These are phyloP conservation scores for Fagus sylvatica DNA, from an alignment of 306 rosid genomes.

Conservation along the genomic window DNA sequence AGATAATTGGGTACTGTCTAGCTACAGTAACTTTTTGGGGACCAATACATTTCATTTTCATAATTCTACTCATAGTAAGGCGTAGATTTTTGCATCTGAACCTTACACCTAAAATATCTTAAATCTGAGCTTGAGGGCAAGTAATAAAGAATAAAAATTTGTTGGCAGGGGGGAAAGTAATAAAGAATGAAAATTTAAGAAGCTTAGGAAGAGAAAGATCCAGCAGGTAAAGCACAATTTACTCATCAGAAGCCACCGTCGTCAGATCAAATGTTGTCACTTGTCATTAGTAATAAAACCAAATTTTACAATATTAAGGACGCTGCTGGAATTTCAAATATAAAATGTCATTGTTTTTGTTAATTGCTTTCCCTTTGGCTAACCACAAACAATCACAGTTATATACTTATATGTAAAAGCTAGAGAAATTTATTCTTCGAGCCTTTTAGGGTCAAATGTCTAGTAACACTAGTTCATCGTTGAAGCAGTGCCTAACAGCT, in stretches of 20 bases:
- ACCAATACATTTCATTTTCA: neutral
- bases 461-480: neutral
- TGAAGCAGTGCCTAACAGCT: neutral
- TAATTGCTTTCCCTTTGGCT: neutral
- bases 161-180: no score
- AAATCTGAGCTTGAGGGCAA: no score
- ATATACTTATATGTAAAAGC: neutral
- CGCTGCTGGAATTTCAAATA: neutral
- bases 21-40: neutral
- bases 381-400: neutral
- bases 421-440: neutral
- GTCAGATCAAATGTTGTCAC: neutral
- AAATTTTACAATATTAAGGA: neutral
- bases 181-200: no score
- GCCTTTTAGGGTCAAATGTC: neutral
- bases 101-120: no score
- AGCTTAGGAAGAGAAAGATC: no score
- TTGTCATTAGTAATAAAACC: neutral
- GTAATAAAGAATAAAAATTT: no score
- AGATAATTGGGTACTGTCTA: neutral
- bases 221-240: neutral
- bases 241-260: neutral
- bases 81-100: no score
- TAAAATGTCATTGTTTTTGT: neutral
- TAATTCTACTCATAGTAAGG: neutral